Evolutionary conservation across 768 basidiomycete genomes (phyloP), one percentile per base, ranked within the genome.

Genomic region (Leccinum pellstonianum): DNA sequence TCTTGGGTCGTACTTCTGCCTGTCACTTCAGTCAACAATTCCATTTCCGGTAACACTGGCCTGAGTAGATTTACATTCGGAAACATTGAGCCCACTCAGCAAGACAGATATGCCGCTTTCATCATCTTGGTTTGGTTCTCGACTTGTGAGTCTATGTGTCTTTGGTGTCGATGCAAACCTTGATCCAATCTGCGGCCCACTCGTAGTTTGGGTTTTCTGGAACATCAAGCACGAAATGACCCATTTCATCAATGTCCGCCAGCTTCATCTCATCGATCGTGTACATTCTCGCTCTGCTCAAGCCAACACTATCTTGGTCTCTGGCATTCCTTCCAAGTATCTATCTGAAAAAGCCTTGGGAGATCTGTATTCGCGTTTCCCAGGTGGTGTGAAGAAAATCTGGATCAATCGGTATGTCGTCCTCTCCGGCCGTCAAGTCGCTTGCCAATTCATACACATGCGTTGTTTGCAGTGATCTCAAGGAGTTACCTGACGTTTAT

Each of bases 1-100:
- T 91, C 93, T 2, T 98, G 96, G 95, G 70, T 77, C 53, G 79
- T 97, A 58, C 83, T 98, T 33, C 76, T 98, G 1, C 96, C 96
- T 21, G 73, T 90, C 65, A 84, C 87, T 5, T 75, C 82, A 25
- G 83, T 84, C 54, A 77, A 79, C 55, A 88, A 86, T 0, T 61
- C 66, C 1, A 77, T 78, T 2, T 59, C 68, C 1, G 77, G 77
- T 14, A 79, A 83, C 57, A 73, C 73, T 1, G 86, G 88, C 3
- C 77, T 97, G 61, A 84, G 88, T 63, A 75, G 66, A 37, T 90
- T 95, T 68, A 90, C 86, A 2, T 92, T 90, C 67, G 95, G 96
- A 37, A 96, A 95, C 72, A 79, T 96, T 17, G 66, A 77, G 0
- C 17, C 66, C 0, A 66, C 77, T 46, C 71, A 84, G 53, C 82